Conservation (phyloP, 768 basidiomycete genomes). For the Polyporus arcularius region DNA sequence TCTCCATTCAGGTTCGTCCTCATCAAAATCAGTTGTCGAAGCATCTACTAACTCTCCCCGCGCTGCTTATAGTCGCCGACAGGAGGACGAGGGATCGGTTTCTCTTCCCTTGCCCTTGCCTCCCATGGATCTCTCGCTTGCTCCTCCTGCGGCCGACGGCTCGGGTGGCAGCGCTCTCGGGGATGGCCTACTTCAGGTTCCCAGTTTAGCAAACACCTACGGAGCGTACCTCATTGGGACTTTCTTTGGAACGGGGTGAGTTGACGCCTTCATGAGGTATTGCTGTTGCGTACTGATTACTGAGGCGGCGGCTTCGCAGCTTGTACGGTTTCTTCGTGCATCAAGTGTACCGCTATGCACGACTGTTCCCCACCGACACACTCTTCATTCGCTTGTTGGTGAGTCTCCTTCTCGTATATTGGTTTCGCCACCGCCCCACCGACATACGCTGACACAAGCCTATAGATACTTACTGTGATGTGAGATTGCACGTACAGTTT, state of each 20-base stretch:
- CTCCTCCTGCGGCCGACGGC: neutral
- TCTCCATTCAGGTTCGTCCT: no score
- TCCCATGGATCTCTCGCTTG: neutral
- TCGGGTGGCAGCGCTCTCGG: neutral
- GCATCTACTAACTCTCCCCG: no score
- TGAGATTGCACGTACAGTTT: neutral
- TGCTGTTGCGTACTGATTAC: neutral
- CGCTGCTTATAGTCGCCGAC: no score
- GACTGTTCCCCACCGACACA: neutral
- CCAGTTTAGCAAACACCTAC: constrained; percentile 1
- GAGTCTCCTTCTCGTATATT: neutral
- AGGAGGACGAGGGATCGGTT: no score
- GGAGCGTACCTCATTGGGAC: constrained; percentile 5
- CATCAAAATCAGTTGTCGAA: no score
- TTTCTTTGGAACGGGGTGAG: constrained; percentile 3
- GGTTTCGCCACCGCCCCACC: neutral
- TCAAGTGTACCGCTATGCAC: constrained; percentile 2
- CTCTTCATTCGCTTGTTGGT: neutral
- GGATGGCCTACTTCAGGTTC: neutral
- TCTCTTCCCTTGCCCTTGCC: neutral
- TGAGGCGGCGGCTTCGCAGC: neutral
- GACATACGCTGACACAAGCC: neutral
- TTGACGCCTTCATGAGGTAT: neutral
- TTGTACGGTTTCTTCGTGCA: constrained; percentile 6
- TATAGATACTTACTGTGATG: neutral